Base-by-base conservation (phyloP, 768 basidiomycete genomes). In the Thelephora ganbajun region DNA sequence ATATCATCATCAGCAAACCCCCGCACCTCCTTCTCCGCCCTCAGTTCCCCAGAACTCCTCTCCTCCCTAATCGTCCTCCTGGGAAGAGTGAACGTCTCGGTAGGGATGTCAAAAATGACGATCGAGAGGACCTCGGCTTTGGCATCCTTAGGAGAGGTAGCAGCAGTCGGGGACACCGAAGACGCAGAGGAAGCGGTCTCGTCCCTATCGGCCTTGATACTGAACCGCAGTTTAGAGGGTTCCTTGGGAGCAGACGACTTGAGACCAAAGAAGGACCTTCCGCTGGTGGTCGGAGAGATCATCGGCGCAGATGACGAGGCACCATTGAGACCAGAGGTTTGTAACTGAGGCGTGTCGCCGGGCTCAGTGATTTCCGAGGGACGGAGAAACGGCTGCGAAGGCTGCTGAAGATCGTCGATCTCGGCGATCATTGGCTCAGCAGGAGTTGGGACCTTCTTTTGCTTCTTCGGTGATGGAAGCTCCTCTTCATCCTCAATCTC, bases 161-260 rank as follows among this genome's bases (percentile, higher is more conserved):
- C 48, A 7, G 49, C 19, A 6, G 47, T 47, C 35, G 45, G 48
- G 12, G 47, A 42, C 0, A 52, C 44, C 9, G 56, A 43, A 14
- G 61, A 52, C 7, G 53, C 43, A 6, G 55, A 44, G 30, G 51
- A 53, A 58, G 54, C 1, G 58, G 58, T 58, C 50, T 67, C 66
- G 23, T 68, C 68, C 50, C 61, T 63, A 47, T 80, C 81, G 2
- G 75, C 71, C 43, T 77, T 74, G 60, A 81, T 76, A 54, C 83
- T 83, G 54, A 71, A 81, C 22, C 85, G 75, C 48, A 88, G 68
- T 57, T 86, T 87, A 50, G 85, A 86, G 2, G 85, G 83, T 48
- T 83, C 81, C 57, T 79, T 83, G 1, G 85, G 85, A 7, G 72
- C 71, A 22, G 68, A 74, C 2, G 72, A 63, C 58, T 79, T 82